Conservation (phyloP, 2,329 filamentous ascomycete species). For the Fusarium nanum region DNA sequence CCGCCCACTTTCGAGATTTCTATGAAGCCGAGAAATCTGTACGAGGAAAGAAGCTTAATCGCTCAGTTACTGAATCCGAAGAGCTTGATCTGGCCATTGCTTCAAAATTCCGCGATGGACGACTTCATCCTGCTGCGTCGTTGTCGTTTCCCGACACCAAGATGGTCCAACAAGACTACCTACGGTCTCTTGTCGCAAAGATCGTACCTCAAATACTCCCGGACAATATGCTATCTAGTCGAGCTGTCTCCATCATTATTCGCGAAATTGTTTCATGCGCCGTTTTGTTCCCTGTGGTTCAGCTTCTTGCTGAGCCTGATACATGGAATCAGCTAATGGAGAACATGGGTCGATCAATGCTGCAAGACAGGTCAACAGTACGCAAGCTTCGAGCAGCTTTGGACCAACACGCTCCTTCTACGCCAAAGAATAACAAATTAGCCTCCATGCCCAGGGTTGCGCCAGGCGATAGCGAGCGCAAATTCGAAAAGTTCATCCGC, state of each 20-base stretch:
- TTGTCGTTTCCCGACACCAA: conserved; percentile 87
- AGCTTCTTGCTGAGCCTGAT: conserved; percentile 87
- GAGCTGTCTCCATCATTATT: conserved; percentile 82
- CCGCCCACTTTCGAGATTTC: conserved; percentile 88
- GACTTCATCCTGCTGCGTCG: conserved; percentile 86
- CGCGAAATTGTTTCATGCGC: conserved; percentile 93
- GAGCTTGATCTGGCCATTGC: conserved; percentile 96
- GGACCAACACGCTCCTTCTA: conserved; percentile 92
- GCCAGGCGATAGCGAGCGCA: conserved; percentile 86
- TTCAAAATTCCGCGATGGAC: conserved; percentile 90
- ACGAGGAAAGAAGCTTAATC: conserved; percentile 86
- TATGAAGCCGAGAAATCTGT: conserved; percentile 89
- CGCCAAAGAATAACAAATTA: conserved; percentile 72
- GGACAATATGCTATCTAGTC: conserved; percentile 78
- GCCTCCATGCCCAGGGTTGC: conserved; percentile 81
- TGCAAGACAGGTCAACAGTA: conserved; percentile 96
- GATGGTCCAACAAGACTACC: conserved; percentile 86
- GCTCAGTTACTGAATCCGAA: conserved; percentile 93
- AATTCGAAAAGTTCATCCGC: conserved; percentile 93
- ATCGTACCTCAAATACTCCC: conserved; percentile 82
- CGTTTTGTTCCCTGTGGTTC: conserved; percentile 84
- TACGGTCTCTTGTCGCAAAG: conserved; percentile 78
- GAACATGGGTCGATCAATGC: conserved; percentile 83
- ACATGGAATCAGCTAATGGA: conserved; percentile 98
- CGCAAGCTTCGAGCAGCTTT: conserved; percentile 90